Base-by-base conservation (phyloP, 495 filamentous ascomycete genomes). In the Penicillium cinerascens region DNA sequence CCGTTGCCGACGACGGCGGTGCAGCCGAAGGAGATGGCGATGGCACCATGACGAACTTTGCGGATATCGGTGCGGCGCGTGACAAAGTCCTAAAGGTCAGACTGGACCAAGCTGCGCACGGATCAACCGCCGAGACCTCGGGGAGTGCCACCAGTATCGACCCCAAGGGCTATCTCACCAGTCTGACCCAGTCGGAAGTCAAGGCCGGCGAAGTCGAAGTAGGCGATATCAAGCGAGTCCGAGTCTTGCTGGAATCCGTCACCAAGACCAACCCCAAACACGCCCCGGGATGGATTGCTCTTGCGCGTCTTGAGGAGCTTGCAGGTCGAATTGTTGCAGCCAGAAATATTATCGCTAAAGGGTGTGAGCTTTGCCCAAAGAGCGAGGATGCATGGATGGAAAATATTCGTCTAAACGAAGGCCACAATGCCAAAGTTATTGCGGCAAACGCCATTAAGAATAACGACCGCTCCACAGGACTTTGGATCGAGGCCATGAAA, bases 361-460 rank as follows among this genome's bases (percentile, higher is more conserved):
- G 95, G 10, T 92, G 89, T 63, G 84, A 92, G 51, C 81, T 90
- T 54, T 97, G 91, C 63, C 92, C 95, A 1, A 91, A 92, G 67
- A 96, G 86, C 54, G 91, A 96, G 70, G 93, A 97, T 64, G 87
- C 83, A 16, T 99, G 95, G 95, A 76, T 97, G 21, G 92, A 97
- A 63, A 91, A 87, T 49, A 97, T 99, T 44, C 84, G 91, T 51
- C 76, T 97, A 0, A 95, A 95, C 60, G 89, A 96, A 64, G 83
- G 86, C 25, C 86, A 89, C 18, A 99, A 97, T 61, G 91, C 90
- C 54, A 96, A 92, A 67, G 82, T 97, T 52, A 95, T 97, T 52
- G 95, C 92, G n/a, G 91, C 93, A 7, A 85, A 92, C 52, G 93
- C 91, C 2, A 91, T 99, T 54, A 85, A 92, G 64, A 82, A 87